Evolutionary conservation across 495 filamentous ascomycete species (phyloP), one percentile per base, ranked within the genome.

Genomic region (Astrothelium macrocarpum): DNA sequence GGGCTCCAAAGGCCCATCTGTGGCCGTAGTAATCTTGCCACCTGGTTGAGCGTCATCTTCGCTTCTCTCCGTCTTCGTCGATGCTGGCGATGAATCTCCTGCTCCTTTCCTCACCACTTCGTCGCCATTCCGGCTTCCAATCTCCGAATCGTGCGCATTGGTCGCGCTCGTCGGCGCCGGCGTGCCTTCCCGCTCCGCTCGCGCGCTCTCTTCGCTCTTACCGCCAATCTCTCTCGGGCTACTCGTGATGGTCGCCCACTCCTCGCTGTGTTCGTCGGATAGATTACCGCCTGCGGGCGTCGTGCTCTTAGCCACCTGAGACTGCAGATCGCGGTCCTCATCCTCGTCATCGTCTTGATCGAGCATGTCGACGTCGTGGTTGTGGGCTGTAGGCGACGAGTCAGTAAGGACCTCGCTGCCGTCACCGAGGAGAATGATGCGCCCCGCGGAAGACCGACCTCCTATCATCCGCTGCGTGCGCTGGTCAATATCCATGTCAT

Each of bases 341-440:
- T 70, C 68, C 46, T 67, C 65, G 14, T 65, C 62, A 64, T 91
- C 90, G 61, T 84, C 81, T 64, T 90, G 85, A 74, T 96, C 91
- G 78, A 95, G 93, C 82, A 97, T 90, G 65, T 96, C 89, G 34
- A 86, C 85, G 68, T 97, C 93, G 70, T 61, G 62, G 28, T 70
- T 64, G 31, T 67, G 61, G 53, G 65, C 68, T 43, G 32, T 25
- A 60, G 58, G 43, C 20, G 91, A 86, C 64, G 88, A 87, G 69
- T 90, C 91, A 46, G 89, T 88, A 61, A 91, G 76, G 66, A 94
- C 81, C 78, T 96, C 91, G 63, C 89, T 94, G 66, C 93, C 94
- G 79, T 97, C 91, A 42, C 94, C 91, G 43, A 98, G 81, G 71
- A 96, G 85, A 71, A 97, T 97, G 71, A 97, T 91, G 62, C 92